Base-by-base conservation (phyloP, 2,329 filamentous ascomycete genomes). In the Sphaerulina populicola region DNA sequence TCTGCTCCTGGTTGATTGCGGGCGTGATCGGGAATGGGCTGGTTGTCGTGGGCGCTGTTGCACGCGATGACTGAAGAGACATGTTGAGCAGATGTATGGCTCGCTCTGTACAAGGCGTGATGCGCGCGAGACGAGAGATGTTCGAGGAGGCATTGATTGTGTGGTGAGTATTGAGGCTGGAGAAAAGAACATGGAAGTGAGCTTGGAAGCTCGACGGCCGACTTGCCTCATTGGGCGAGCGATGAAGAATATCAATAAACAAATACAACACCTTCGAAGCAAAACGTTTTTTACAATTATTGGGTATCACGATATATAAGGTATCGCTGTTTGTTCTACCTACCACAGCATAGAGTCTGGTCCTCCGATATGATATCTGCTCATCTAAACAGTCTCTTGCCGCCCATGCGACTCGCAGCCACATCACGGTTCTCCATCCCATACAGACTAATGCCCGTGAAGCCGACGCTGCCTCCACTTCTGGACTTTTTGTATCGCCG, bases 401-500 rank as follows among this genome's bases (percentile, higher is more conserved):
- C 74, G 4, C 72, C 72, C 49, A 70, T 72, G 56, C 71, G 66
- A 5, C 66, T 67, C 42, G 72, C 68, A 23, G 70, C 56, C 14
- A 58, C 50, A 23, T 57, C 56, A 66, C 57, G 68, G 67, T 65
- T 74, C 69, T 57, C 68, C 66, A 54, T 49, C 0, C 74, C 74
- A 54, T 75, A 72, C 51, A 75, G 49, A 63, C 74, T 76, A 62
- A 75, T 61, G 1, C 73, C 74, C 36, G 71, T 71, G 55, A 76
- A 74, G 1, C 74, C 74, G 5, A 74, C 72, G 0, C 79, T 80
- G 0, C 81, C 80, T 31, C 82, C 81, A 61, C 84, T 83, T 3
- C 78, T 72, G 21, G 78, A 72, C 40, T 76, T 67, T 64, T 79
- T 83, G 66, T 87, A 86, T 44, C 85, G 74, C 50, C 85, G 74